Conservation (phyloP, 768 basidiomycete species). For the Lyophyllum decastes region DNA sequence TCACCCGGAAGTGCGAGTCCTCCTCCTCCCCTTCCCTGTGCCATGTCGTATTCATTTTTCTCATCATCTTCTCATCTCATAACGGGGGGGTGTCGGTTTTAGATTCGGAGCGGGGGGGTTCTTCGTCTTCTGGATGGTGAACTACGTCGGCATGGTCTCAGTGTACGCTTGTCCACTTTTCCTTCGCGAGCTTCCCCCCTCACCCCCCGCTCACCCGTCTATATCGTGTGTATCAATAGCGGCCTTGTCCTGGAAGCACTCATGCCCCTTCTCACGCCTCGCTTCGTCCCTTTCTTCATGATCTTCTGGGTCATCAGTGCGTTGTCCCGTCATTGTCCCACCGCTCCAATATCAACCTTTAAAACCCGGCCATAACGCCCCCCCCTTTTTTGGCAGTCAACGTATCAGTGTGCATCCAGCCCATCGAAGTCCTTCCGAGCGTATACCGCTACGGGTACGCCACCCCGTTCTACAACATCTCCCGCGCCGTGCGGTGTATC, state of each 20-base stretch:
- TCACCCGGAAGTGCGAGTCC: conserved; percentile 50
- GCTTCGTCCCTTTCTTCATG: conserved; percentile 65
- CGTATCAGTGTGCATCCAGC: conserved; percentile 60
- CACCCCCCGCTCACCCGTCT: no score
- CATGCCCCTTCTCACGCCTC: conserved; percentile 57
- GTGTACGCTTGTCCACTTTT: no score
- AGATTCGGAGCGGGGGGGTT: not conserved
- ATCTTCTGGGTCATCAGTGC: conserved; percentile 68
- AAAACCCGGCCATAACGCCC: no score
- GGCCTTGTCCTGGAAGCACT: conserved; percentile 66
- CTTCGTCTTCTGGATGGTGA: not conserved
- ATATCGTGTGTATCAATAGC: conserved; percentile 28
- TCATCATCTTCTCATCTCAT: no score
- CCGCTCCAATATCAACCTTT: no score
- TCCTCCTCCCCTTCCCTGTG: no score
- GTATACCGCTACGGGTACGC: conserved; percentile 71
- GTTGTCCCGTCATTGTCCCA: no score
- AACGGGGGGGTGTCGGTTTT: no score
- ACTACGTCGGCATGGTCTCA: conserved; percentile 22
- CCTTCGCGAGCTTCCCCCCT: no score
- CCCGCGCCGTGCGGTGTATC: conserved; percentile 59
- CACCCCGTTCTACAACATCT: conserved; percentile 73
- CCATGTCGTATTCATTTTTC: no score
- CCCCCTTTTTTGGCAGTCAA: no score
- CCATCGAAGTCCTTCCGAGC: conserved; percentile 57